Conservation (phyloP, 441 rosid genomes). For the Euphorbia celastroides region DNA sequence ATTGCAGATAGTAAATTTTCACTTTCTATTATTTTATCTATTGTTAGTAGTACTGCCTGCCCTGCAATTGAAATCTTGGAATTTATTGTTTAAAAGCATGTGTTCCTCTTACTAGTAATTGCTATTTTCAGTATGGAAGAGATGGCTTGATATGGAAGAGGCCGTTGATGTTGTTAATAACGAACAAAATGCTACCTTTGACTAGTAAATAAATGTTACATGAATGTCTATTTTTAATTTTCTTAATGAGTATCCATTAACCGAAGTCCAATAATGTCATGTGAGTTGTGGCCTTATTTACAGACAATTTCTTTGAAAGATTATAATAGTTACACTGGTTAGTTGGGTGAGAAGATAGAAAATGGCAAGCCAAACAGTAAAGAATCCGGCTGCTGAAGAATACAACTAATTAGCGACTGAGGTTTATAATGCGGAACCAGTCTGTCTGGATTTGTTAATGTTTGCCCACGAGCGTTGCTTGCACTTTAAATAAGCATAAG, state of each 20-base stretch:
- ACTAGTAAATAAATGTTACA: neutral
- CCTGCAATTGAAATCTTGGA: too few relatives aligned
- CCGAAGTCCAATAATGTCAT: neutral
- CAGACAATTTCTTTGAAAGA: neutral
- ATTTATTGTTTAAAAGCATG: neutral
- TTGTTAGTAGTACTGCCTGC: constrained; percentile 5
- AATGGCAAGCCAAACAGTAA: neutral
- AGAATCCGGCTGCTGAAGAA: neutral
- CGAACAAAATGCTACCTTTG: neutral
- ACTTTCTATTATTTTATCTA: neutral
- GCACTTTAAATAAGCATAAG: neutral
- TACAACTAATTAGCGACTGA: neutral
- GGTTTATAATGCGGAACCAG: neutral
- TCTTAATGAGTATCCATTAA: neutral
- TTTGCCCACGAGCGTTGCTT: neutral
- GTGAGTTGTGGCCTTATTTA: constrained; percentile 5
- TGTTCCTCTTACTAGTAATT: neutral
- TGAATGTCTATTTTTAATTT: constrained; percentile 5
- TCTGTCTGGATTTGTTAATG: neutral
- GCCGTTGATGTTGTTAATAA: neutral
- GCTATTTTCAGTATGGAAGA: neutral
- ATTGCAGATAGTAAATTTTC: neutral
- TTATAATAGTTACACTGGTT: neutral
- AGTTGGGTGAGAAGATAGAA: neutral
- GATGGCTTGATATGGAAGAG: neutral